Evolutionary conservation across 2,329 filamentous ascomycete species (phyloP).

Genomic region (Chaetomiaceae sp.): DNA sequence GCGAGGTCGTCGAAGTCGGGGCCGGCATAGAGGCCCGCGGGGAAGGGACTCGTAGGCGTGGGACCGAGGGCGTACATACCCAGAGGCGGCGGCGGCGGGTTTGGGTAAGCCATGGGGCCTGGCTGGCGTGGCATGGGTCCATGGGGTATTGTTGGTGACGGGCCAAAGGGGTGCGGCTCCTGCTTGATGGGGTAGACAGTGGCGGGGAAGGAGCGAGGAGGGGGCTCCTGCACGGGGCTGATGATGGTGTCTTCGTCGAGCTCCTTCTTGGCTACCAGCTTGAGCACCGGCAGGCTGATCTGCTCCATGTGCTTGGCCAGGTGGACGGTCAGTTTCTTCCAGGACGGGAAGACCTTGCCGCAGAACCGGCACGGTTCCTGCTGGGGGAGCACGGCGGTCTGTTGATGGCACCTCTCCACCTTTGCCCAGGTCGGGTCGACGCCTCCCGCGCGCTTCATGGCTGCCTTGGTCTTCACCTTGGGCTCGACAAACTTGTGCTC

Average conservation of each 20-base stretch:
- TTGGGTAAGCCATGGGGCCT: constrained; percentile 15
- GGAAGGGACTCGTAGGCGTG: constrained; percentile 14
- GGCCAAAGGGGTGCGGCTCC: constrained; percentile 24
- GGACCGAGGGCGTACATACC: constrained; percentile 16
- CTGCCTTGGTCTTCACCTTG: constrained; percentile 67
- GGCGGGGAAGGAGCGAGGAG: constrained; percentile 34
- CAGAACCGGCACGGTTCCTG: constrained; percentile 86
- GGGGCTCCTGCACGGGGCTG: constrained; percentile 57
- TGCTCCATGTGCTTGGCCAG: constrained; percentile 92
- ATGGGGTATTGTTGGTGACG: constrained; percentile 17
- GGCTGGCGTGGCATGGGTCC: constrained; percentile 14
- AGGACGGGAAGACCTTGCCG: constrained; percentile 69
- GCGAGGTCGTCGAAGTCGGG: constrained; percentile 15
- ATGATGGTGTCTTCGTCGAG: constrained; percentile 58
- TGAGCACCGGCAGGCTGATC: constrained; percentile 74
- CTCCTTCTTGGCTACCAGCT: constrained; percentile 42
- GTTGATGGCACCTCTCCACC: constrained; percentile 69
- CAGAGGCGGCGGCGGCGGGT: constrained; percentile 7
- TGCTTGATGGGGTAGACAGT: constrained; percentile 29
- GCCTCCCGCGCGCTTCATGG: constrained; percentile 52
- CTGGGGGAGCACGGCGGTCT: constrained; percentile 58
- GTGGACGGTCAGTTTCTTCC: constrained; percentile 94
- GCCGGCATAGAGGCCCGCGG: constrained; percentile 13
- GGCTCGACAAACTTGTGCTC: constrained; percentile 85
- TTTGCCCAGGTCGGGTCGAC: constrained; percentile 66